A percentile compares a stretch with the other conserved stretches of the same genome.
phyloP scores from a whole-genome alignment of 1,284 basidiomycete species.

The Fomitopsis schrenkii region DNA sequence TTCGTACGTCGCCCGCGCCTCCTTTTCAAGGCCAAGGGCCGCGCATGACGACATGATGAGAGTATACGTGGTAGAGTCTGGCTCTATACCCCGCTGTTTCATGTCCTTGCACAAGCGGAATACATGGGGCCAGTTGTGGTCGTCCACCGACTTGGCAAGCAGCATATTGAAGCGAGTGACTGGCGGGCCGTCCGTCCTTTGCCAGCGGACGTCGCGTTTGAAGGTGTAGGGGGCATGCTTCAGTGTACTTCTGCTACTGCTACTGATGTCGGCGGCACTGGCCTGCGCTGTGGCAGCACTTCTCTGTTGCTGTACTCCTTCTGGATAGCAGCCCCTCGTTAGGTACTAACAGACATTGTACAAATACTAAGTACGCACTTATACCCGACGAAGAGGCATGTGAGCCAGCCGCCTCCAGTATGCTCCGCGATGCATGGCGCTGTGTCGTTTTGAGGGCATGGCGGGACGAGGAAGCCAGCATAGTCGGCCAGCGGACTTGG shows the following conservation, averaged over 20 bases:
- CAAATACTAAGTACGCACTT: background rate
- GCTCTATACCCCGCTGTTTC: conserved; percentile 46
- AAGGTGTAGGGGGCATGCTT: conserved; percentile 1
- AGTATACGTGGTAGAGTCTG: conserved; percentile 54
- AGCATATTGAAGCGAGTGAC: conserved; percentile 17
- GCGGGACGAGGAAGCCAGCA: conserved; percentile 40
- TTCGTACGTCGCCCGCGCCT: conserved; percentile 68
- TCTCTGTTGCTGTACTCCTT: conserved; percentile 11
- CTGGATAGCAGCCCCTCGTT: background rate
- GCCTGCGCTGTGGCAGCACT: conserved; percentile 15
- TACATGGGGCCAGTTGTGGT: background rate
- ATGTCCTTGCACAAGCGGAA: conserved; percentile 39
- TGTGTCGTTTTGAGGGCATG: conserved; percentile 27
- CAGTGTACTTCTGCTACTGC: background rate
- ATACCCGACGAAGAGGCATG: background rate
- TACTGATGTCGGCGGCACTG: background rate
- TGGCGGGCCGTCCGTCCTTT: conserved; percentile 5
- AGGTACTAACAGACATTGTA: background rate
- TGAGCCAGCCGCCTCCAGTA: conserved; percentile 2
- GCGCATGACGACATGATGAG: conserved; percentile 47
- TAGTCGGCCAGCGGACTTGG: conserved; percentile 15
- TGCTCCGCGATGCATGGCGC: conserved; percentile 3
- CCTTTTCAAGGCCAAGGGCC: conserved; percentile 34
- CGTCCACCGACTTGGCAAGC: conserved; percentile 11
- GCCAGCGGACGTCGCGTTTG: conserved; percentile 6